Percentiles rank a stretch among this genome's conserved stretches.
phyloP scores from a whole-genome alignment of 1,139 yeast species.

The Sugiyamaella pinicola region DNA sequence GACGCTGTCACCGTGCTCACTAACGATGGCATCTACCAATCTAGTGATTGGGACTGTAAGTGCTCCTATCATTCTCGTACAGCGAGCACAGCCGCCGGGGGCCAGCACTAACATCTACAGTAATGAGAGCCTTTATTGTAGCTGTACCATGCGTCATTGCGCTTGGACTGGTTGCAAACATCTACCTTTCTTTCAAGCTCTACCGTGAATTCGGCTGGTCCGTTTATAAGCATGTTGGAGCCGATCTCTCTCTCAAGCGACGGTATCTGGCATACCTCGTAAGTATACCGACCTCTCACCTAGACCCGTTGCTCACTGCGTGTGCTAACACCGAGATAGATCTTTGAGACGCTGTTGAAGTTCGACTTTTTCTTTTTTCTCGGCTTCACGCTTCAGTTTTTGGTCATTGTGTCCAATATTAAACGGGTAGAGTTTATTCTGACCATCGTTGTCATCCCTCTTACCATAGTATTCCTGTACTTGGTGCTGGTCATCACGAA shows the following conservation, averaged over 20 bases:
- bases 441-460: conserved; percentile 54
- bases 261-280: conserved; percentile 49
- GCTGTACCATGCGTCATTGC: conserved; percentile 53
- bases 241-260: conserved; percentile 48
- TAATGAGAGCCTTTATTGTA: conserved; percentile 46
- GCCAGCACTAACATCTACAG: conserved; percentile 9
- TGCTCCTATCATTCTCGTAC: not conserved
- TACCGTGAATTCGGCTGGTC: conserved; percentile 54
- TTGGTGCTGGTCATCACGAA: conserved; percentile 48
- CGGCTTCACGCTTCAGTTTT: conserved; percentile 57
- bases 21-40: conserved; percentile 41
- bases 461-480: conserved; percentile 48
- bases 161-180: conserved; percentile 45
- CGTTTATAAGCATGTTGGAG: conserved; percentile 55
- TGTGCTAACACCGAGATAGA: conserved; percentile 29
- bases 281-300: too few species aligned
- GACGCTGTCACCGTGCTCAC: conserved; percentile 37
- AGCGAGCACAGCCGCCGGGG: not conserved
- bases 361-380: conserved; percentile 55
- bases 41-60: conserved; percentile 36
- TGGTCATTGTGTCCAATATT: conserved; percentile 52
- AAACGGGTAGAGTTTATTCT: conserved; percentile 53
- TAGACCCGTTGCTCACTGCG: too few species aligned
- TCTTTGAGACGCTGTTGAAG: conserved; percentile 45
- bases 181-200: conserved; percentile 44